Conservation (phyloP, 768 basidiomycete genomes). For the Sarcodon aspratus region DNA sequence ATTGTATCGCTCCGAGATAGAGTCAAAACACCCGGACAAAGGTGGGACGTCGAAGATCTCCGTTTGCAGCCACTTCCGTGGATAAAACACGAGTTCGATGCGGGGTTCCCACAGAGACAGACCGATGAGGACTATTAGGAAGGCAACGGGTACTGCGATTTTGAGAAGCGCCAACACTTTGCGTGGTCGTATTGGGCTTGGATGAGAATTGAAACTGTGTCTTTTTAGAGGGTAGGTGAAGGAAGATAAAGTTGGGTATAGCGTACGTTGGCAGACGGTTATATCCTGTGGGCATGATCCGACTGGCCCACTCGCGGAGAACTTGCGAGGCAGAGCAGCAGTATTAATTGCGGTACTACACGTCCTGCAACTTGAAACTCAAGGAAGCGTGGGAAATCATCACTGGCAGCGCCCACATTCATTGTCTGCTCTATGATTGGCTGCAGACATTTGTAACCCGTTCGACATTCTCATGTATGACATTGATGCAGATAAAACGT, state of each 20-base stretch:
- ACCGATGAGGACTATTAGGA: slow-evolving; percentile 28
- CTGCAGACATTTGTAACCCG: too few species aligned
- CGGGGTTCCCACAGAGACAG: slow-evolving; percentile 70
- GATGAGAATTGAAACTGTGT: slow-evolving; percentile 2
- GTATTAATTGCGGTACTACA: too few species aligned
- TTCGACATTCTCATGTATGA: too few species aligned
- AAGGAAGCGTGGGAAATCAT: too few species aligned
- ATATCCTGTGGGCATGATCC: slow-evolving; percentile 1
- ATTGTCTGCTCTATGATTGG: background rate
- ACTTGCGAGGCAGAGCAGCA: too few species aligned
- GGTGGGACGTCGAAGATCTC: slow-evolving; percentile 60
- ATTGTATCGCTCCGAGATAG: slow-evolving; percentile 59
- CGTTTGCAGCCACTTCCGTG: slow-evolving; percentile 57
- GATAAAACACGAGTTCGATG: slow-evolving; percentile 75
- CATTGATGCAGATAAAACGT: slow-evolving; percentile 1
- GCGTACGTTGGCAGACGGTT: background rate
- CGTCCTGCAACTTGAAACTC: too few species aligned
- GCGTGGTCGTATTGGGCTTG: slow-evolving; percentile 8
- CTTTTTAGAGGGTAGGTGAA: background rate
- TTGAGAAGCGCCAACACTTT: slow-evolving; percentile 9
- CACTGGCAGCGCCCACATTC: too few species aligned
- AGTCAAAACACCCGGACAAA: slow-evolving; percentile 67
- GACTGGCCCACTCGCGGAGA: background rate
- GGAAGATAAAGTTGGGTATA: background rate
- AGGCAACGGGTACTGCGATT: slow-evolving; percentile 8